Evolutionary conservation across 495 filamentous ascomycete genomes (phyloP).

Genomic region (Neurospora terricola): DNA sequence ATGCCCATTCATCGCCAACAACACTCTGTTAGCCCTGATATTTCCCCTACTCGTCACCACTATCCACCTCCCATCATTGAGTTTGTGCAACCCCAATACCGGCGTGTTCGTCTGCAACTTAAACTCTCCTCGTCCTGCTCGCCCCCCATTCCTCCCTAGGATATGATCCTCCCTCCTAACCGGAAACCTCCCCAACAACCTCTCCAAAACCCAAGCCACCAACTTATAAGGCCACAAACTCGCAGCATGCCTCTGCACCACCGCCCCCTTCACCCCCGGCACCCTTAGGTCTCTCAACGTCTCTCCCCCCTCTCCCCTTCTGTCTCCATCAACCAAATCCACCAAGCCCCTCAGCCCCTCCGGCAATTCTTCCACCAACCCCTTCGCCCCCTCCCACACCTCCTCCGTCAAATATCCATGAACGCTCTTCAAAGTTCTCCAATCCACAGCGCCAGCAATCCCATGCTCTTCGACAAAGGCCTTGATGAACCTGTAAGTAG

Average conservation of each 20-base stretch:
- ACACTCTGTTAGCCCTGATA: constrained; percentile 46
- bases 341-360: background rate
- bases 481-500: constrained; percentile 44
- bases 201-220: constrained; percentile 53
- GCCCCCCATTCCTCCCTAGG: background rate
- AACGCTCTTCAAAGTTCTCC: background rate
- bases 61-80: constrained; percentile 29
- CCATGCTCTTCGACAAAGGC: constrained; percentile 32
- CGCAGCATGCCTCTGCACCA: constrained; percentile 37
- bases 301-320: background rate
- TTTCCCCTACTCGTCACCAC: constrained; percentile 55
- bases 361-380: constrained; percentile 12
- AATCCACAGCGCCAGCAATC: background rate
- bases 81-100: constrained; percentile 28
- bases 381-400: background rate
- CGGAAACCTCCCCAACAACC: constrained; percentile 29
- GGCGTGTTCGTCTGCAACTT: constrained; percentile 69
- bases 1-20: constrained; percentile 74
- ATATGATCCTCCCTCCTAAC: background rate
- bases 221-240: constrained; percentile 74
- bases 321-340: background rate
- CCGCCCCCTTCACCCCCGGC: constrained; percentile 33
- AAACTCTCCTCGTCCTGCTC: constrained; percentile 24
- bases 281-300: constrained; percentile 17
- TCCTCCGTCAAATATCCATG: background rate